These are phyloP conservation scores for Citrus maxima DNA, from an alignment of 345 rosid species.

Conservation along the genomic window DNA sequence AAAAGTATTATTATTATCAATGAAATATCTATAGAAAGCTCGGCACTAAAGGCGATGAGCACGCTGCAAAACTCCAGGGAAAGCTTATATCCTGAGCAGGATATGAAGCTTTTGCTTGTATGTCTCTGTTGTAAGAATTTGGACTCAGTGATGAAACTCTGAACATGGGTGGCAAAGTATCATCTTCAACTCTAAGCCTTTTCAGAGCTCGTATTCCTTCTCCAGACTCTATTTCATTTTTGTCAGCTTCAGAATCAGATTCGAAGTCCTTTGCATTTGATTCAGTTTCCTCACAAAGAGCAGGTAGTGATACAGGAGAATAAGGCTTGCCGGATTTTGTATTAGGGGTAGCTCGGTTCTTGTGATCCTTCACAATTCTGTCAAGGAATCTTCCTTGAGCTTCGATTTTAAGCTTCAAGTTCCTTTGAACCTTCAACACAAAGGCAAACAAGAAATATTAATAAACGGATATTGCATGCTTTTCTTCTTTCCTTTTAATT, in stretches of 20 bases:
- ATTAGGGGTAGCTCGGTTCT: constrained; percentile 5
- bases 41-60: constrained; percentile 30
- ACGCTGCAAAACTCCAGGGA: constrained; percentile 24
- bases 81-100: constrained; percentile 20
- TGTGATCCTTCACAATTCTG: constrained; percentile 32
- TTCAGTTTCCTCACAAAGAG: constrained; percentile 50
- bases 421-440: constrained; percentile 38
- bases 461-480: neutral
- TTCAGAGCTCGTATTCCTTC: constrained; percentile 25
- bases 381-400: constrained; percentile 54
- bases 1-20: neutral
- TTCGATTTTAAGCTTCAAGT: constrained; percentile 50
- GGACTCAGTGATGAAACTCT: constrained; percentile 6
- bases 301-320: constrained; percentile 37
- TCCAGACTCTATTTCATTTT: constrained; percentile 22
- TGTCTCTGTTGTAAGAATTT: constrained; percentile 5
- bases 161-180: constrained; percentile 4
- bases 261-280: constrained; percentile 36
- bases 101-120: constrained; percentile 9
- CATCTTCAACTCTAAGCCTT: constrained; percentile 23
- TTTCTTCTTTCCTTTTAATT: neutral
- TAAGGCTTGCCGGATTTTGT: constrained; percentile 21
- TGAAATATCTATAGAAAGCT: constrained; percentile 19
- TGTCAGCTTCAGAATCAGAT: constrained; percentile 33
- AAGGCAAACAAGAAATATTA: neutral